phyloP scores from a whole-genome alignment of 2,329 filamentous ascomycete genomes.

The Cadophora malorum region DNA sequence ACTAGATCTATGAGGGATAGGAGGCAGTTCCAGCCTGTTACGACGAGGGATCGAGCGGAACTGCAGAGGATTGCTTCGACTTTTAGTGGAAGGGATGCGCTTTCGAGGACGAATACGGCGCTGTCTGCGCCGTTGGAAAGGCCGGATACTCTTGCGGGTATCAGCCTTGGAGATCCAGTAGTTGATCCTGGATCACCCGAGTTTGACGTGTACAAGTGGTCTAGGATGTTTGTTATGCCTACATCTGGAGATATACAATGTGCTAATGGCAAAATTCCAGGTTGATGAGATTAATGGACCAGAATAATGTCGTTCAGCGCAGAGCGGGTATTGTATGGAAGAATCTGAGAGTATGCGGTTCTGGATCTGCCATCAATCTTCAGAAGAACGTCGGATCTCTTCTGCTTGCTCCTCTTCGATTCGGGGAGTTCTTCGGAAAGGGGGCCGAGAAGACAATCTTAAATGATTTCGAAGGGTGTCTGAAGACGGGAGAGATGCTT shows the following conservation, averaged over 20 bases:
- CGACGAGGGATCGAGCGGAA: constrained; percentile 38
- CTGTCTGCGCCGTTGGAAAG: constrained; percentile 29
- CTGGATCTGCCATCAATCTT: constrained; percentile 69
- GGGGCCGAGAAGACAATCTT: constrained; percentile 64
- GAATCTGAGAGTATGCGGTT: constrained; percentile 70
- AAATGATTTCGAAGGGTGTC: constrained; percentile 66
- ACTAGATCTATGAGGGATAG: constrained; percentile 32
- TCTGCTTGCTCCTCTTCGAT: constrained; percentile 62
- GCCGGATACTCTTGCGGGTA: constrained; percentile 44
- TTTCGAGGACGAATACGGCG: constrained; percentile 29
- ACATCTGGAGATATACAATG: too few relatives aligned
- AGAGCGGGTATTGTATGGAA: constrained; percentile 68
- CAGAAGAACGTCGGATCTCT: constrained; percentile 70
- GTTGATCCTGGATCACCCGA: constrained; percentile 57
- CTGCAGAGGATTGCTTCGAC: constrained; percentile 40
- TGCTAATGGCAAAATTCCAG: constrained; percentile 22
- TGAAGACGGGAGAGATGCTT: constrained; percentile 70
- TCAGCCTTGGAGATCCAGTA: constrained; percentile 53
- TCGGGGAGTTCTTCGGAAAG: constrained; percentile 61
- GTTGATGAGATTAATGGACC: constrained; percentile 53
- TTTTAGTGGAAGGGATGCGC: constrained; percentile 29
- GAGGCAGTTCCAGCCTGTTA: constrained; percentile 38
- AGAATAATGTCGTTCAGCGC: constrained; percentile 60
- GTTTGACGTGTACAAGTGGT: constrained; percentile 40
- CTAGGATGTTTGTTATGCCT: constrained; percentile 36